phyloP scores from a whole-genome alignment of 2,329 filamentous ascomycete genomes.

The Epichloe coenophiala region DNA sequence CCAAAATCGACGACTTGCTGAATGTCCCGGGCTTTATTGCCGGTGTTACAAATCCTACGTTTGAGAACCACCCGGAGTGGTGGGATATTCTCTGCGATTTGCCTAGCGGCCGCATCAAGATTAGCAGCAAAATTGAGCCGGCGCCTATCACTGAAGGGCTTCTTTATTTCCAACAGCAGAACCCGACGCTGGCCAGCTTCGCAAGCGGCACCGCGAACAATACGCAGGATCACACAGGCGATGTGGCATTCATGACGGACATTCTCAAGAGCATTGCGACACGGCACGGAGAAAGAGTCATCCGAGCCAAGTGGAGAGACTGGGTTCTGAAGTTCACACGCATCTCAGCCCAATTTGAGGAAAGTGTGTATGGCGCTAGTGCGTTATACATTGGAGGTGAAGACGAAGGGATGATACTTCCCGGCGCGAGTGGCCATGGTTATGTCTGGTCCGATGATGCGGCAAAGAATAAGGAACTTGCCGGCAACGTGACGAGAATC shows the following conservation, averaged over 20 bases:
- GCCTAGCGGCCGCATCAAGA: slow-evolving; percentile 84
- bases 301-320: slow-evolving; percentile 83
- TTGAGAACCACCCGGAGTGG: slow-evolving; percentile 91
- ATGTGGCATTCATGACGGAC: slow-evolving; percentile 77
- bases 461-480: slow-evolving; percentile 70
- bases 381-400: slow-evolving; percentile 75
- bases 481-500: slow-evolving; percentile 81
- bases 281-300: slow-evolving; percentile 76
- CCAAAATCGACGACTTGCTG: slow-evolving; percentile 91
- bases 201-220: slow-evolving; percentile 27
- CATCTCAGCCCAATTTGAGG: slow-evolving; percentile 86
- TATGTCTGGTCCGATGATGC: slow-evolving; percentile 88
- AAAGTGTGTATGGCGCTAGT: slow-evolving; percentile 85
- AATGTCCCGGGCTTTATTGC: slow-evolving; percentile 97
- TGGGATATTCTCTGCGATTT: slow-evolving; percentile 96
- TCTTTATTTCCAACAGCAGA: slow-evolving; percentile 74
- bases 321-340: slow-evolving; percentile 93
- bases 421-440: slow-evolving; percentile 64
- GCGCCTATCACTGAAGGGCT: slow-evolving; percentile 75
- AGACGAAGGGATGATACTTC: slow-evolving; percentile 46
- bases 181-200: slow-evolving; percentile 40
- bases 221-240: slow-evolving; percentile 62
- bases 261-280: slow-evolving; percentile 73
- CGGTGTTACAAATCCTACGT: slow-evolving; percentile 92
- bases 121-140: slow-evolving; percentile 74